These are phyloP conservation scores for Nakazawaea ernobii DNA, from an alignment of 805 yeast genomes.

Conservation along the genomic window DNA sequence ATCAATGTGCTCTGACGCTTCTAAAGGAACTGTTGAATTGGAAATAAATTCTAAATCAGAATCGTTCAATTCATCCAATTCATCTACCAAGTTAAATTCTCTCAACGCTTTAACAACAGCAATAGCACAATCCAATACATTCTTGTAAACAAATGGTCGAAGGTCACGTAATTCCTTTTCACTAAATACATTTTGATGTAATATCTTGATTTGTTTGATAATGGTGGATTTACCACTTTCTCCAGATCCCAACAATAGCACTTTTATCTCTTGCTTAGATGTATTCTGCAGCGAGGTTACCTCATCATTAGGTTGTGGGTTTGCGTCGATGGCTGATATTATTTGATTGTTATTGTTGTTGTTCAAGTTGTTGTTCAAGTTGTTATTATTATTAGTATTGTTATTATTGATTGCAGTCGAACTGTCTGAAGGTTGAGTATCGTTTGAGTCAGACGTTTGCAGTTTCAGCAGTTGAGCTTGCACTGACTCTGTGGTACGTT, in stretches of 20 bases:
- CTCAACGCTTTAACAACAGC: constrained; percentile 62
- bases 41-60: constrained; percentile 39
- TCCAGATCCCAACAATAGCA: constrained; percentile 81
- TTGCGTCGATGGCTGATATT: neutral
- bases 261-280: constrained; percentile 52
- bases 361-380: neutral
- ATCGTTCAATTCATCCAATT: constrained; percentile 26
- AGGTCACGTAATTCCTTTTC: constrained; percentile 69
- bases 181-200: constrained; percentile 67
- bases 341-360: neutral
- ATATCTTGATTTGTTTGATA: constrained; percentile 74
- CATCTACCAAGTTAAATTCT: constrained; percentile 36
- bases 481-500: constrained; percentile 4
- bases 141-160: constrained; percentile 73
- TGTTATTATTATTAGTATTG: neutral
- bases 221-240: constrained; percentile 80
- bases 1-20: constrained; percentile 49
- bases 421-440: constrained; percentile 4
- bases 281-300: neutral
- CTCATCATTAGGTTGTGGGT: neutral
- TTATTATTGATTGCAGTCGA: constrained; percentile 1
- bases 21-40: constrained; percentile 45
- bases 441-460: neutral
- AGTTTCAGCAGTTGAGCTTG: constrained; percentile 1
- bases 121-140: constrained; percentile 71